Base-by-base conservation (phyloP, 306 rosid species). In the Cercis canadensis region DNA sequence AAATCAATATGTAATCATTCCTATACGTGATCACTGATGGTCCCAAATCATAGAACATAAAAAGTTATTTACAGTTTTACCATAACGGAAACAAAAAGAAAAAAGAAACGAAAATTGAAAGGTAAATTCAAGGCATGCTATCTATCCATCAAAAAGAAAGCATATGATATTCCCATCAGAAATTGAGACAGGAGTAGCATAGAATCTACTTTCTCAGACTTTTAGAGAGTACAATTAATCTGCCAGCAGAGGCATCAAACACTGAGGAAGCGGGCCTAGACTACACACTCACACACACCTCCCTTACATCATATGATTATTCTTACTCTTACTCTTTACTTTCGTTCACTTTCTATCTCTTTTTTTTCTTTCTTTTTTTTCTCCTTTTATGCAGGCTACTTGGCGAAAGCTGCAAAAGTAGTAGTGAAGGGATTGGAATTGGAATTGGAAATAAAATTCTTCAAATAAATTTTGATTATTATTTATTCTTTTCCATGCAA, bases 271-370 rank as follows among this genome's bases (percentile, higher is more conserved):
- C 52, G 74, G 77, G 74, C 75, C 86, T 62, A 73, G 70, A 24
- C 29, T 3, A 24, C 29, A 24, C 29, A 24, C 29, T 1, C 29
- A 24, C 29, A 24, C 29, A 24, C 29, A 3, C 82, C 57, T 61
- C 59, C 75, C 75, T 82, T 74, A 59, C 83, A 82, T 82, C 87
- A 75, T 78, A 82, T 75, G 70, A 78, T 70, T 70, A 78, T 77
- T 75, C 64, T 65, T 66, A 46, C 57, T 74, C 68, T 16, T 43
- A 53, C 34, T 15, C 17, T 15, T 33, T n/a, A 4, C 39, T 53
- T 33, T 37, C 8, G 10, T 18, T 39, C 70, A n/a, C n/a, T n/a
- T n/a, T n/a, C n/a, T n/a, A n/a, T n/a, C n/a, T n/a, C n/a, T n/a
- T n/a, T n/a, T n/a, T n/a, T n/a, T n/a, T n/a, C n/a, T n/a, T n/a